Evolutionary conservation across 2,329 filamentous ascomycete genomes (phyloP).

Genomic region (Thermothelomyces thermophilus): DNA sequence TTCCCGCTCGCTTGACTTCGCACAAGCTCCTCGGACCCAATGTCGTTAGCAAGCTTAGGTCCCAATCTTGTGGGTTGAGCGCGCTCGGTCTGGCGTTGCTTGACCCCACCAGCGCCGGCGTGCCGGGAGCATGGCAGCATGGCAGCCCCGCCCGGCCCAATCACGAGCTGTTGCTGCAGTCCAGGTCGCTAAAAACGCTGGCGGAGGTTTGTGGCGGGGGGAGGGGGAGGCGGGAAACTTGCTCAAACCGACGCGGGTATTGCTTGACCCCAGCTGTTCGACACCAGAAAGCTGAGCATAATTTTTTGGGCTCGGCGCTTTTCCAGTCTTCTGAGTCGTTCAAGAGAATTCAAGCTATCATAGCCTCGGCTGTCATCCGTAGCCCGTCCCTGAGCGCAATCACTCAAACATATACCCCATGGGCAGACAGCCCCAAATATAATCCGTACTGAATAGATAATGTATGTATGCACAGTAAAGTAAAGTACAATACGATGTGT

Average conservation of each 20-base stretch:
- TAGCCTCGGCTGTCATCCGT: no score
- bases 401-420: no score
- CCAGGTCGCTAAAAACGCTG: background rate
- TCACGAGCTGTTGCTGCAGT: background rate
- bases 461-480: no score
- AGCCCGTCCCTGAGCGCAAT: no score
- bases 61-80: background rate
- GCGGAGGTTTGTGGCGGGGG: background rate
- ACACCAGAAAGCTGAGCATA: no score
- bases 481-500: no score
- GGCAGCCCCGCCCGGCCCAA: background rate
- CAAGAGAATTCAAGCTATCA: no score
- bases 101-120: background rate
- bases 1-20: background rate
- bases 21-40: background rate
- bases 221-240: constrained; percentile 31
- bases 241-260: constrained; percentile 35
- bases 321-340: no score
- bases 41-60: background rate
- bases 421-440: no score
- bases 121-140: background rate
- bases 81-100: background rate
- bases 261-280: background rate
- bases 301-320: no score
- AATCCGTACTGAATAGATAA: no score